These are phyloP conservation scores for Talaromyces adpressus DNA, from an alignment of 495 filamentous ascomycete genomes.

Conservation along the genomic window DNA sequence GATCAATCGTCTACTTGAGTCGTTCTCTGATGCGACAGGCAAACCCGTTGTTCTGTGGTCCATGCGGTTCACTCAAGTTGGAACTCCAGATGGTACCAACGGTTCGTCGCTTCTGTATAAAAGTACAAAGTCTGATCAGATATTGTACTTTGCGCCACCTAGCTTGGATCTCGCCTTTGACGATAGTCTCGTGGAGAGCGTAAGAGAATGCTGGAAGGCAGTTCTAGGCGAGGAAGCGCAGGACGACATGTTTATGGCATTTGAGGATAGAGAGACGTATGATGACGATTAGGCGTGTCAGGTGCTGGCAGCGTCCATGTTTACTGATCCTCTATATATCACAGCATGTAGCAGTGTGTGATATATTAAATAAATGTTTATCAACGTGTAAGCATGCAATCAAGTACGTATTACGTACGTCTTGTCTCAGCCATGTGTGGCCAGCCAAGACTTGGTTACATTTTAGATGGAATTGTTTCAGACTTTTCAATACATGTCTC, in stretches of 20 bases:
- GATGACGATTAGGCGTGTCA: constrained; percentile 1
- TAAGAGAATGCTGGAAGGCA: constrained; percentile 56
- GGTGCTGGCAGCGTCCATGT: not conserved
- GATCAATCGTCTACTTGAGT: constrained; percentile 45
- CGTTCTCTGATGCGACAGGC: constrained; percentile 21
- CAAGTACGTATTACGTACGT: not conserved
- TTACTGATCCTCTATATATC: not conserved
- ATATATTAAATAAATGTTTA: not conserved
- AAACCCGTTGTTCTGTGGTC: constrained; percentile 48
- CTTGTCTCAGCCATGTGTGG: not conserved
- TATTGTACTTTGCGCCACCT: constrained; percentile 42
- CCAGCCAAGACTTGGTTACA: not conserved
- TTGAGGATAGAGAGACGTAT: constrained; percentile 31
- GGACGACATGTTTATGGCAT: constrained; percentile 56
- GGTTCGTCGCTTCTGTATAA: constrained; percentile 12
- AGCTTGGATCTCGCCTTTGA: constrained; percentile 61
- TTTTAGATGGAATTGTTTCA: not conserved
- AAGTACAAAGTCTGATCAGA: constrained; percentile 19
- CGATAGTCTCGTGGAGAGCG: constrained; percentile 53
- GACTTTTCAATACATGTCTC: not conserved
- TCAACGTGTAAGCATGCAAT: not conserved
- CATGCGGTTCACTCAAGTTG: constrained; percentile 53
- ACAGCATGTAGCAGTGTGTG: not conserved
- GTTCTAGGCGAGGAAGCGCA: constrained; percentile 45
- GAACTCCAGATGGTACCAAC: constrained; percentile 16